A percentile compares a stretch with the other conserved stretches of the same genome.
Evolutionary conservation across 225 moss, liverwort and hornwort genomes (phyloP).

Genomic region (Physcomitrium patens): DNA sequence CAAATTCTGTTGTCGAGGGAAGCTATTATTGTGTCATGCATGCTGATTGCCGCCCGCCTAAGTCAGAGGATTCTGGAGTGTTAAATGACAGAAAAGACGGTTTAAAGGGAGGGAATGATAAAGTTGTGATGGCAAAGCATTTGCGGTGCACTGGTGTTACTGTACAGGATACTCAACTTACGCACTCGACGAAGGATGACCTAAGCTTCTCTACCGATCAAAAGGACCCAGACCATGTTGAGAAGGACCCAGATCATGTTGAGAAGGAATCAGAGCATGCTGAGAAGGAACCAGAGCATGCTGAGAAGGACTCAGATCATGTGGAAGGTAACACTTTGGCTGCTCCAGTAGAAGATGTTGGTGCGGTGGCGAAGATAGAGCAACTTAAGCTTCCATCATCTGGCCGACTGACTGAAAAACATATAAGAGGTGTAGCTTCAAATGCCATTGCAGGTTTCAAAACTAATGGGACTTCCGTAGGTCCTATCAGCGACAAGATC

Average conservation of each 20-base stretch:
- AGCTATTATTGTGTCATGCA: constrained; percentile 63
- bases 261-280: background rate
- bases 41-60: constrained; percentile 60
- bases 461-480: constrained; percentile 33
- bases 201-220: constrained; percentile 41
- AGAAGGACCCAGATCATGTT: constrained; percentile 33
- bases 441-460: constrained; percentile 41
- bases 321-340: constrained; percentile 31
- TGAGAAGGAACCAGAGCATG: constrained; percentile 34
- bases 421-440: constrained; percentile 40
- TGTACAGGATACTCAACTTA: constrained; percentile 67
- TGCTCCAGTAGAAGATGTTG: constrained; percentile 38
- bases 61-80: constrained; percentile 50
- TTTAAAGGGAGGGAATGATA: constrained; percentile 51
- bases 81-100: constrained; percentile 43
- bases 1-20: constrained; percentile 63
- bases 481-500: constrained; percentile 39
- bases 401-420: constrained; percentile 52
- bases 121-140: constrained; percentile 58
- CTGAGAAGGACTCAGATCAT: constrained; percentile 47
- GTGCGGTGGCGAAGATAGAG: constrained; percentile 43
- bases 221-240: no score
- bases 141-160: constrained; percentile 80
- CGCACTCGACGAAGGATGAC: constrained; percentile 71
- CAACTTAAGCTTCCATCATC: constrained; percentile 51